Percentiles rank a stretch among this genome's conserved stretches.
Conservation (phyloP, 2,329 filamentous ascomycete species). For the Hypomyces perniciosus region DNA sequence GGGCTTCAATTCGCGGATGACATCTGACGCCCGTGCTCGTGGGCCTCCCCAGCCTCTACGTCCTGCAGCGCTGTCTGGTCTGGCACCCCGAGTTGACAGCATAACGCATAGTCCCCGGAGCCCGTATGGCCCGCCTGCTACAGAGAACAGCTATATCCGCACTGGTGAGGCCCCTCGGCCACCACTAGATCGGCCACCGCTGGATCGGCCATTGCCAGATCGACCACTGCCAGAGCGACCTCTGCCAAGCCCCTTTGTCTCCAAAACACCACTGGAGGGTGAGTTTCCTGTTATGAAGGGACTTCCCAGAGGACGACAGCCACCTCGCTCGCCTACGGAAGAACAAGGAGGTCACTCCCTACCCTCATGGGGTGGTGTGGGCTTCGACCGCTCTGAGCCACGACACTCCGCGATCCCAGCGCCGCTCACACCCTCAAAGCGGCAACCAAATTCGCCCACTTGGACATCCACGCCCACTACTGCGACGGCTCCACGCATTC, state of each 20-base stretch:
- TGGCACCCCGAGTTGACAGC: constrained; percentile 12
- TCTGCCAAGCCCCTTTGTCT: constrained; percentile 22
- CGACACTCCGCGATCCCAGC: constrained; percentile 31
- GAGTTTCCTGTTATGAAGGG: constrained; percentile 30
- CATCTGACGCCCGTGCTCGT: constrained; percentile 17
- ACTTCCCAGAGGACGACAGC: constrained; percentile 30
- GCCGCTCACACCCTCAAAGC: constrained; percentile 26
- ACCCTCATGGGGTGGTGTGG: constrained; percentile 2
- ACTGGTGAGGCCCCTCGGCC: constrained; percentile 9
- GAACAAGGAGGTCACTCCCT: constrained; percentile 11
- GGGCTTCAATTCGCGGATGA: constrained; percentile 22
- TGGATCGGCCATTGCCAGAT: background rate
- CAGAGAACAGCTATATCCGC: constrained; percentile 10
- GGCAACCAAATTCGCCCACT: constrained; percentile 2
- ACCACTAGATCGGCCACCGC: constrained; percentile 11
- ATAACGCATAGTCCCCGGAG: constrained; percentile 14
- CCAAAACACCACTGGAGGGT: constrained; percentile 24
- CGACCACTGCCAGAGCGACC: background rate
- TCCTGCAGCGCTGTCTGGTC: constrained; percentile 18
- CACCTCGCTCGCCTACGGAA: constrained; percentile 3
- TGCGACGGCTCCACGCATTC: constrained; percentile 25
- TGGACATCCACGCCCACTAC: constrained; percentile 24
- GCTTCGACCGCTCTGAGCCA: constrained; percentile 22
- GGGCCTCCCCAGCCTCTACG: constrained; percentile 19
- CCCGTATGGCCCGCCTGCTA: constrained; percentile 18